Base-by-base conservation (phyloP, 805 yeast genomes). In the Starmerella geochares region DNA sequence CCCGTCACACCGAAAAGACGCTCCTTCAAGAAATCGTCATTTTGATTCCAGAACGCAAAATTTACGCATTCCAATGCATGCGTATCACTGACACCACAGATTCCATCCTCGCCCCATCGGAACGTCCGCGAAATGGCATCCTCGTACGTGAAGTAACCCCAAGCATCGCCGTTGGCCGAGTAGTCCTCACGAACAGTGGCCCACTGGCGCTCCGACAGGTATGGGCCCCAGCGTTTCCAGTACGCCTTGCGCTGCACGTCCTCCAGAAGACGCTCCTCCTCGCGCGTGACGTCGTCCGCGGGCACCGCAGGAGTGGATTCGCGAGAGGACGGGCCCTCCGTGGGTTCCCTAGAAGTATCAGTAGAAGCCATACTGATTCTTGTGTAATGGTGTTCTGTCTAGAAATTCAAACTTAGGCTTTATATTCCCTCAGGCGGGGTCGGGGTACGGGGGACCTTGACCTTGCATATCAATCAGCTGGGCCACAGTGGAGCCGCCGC, bases 101-200 rank as follows among this genome's bases (percentile, higher is more conserved):
- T 69, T 2, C 96, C 96, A 64, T 87, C 96, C 65, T 88, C 96
- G 37, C 95, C 95, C 96, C 96, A 87, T 39, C 96, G 73, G 64
- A 83, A 87, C 13, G 85, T 78, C 56, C 96, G 71, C 20, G 87
- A 77, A 52, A 79, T 73, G 1, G 94, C 82, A 53, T 85, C 86
- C 52, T 85, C 94, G 64, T 86, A 86, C 7, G 94, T 85, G 66
- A 87, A 87, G 58, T 79, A 78, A 33, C 78, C 73, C 96, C 96
- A 87, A 3, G 95, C 95, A 58, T 86, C 86, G 38, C 96, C 96
- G 57, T 79, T 76, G 46, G 67, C 71, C 0, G 94, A 83, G 66
- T 87, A 87, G 63, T 86, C 96, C 66, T 87, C 96, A 53, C 96
- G 71, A 8, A 67, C 71, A 2, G 71, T 67, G 19, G 71, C 71